Conservation (phyloP, 2,329 filamentous ascomycete species). For the Eurotiales sp. region DNA sequence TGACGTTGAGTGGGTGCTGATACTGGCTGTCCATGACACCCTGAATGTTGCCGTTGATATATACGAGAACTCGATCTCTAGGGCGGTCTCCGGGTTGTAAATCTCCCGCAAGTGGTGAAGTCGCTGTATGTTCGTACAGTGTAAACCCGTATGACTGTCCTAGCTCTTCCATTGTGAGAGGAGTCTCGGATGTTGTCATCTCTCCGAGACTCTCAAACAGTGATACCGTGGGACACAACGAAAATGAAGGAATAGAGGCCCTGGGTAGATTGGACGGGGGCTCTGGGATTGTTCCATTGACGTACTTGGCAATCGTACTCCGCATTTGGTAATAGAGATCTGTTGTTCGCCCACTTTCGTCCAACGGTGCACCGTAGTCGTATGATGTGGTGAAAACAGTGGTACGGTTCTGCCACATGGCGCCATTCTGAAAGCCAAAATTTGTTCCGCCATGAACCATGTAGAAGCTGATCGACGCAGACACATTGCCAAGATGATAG, state of each 20-base stretch:
- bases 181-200: slow-evolving; percentile 22
- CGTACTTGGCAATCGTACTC: slow-evolving; percentile 6
- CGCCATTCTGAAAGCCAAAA: slow-evolving; percentile 48
- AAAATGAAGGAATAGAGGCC: background rate
- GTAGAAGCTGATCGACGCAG: slow-evolving; percentile 47
- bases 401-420: slow-evolving; percentile 36
- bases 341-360: slow-evolving; percentile 48
- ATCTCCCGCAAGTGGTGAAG: slow-evolving; percentile 24
- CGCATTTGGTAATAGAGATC: slow-evolving; percentile 40
- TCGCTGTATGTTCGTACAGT: slow-evolving; percentile 40
- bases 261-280: background rate
- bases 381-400: slow-evolving; percentile 47
- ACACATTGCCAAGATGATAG: slow-evolving; percentile 35
- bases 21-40: slow-evolving; percentile 50
- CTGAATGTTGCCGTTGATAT: slow-evolving; percentile 40
- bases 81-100: slow-evolving; percentile 43
- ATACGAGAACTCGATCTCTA: slow-evolving; percentile 47
- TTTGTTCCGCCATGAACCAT: slow-evolving; percentile 55
- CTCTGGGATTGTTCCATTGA: slow-evolving; percentile 1
- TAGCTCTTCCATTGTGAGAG: slow-evolving; percentile 46
- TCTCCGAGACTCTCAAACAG: slow-evolving; percentile 10
- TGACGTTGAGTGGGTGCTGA: slow-evolving; percentile 35
- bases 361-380: slow-evolving; percentile 50
- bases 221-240: background rate
- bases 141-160: slow-evolving; percentile 45